Base-by-base conservation (phyloP, 148 eudicot species). In the Dianthus caryophyllus region DNA sequence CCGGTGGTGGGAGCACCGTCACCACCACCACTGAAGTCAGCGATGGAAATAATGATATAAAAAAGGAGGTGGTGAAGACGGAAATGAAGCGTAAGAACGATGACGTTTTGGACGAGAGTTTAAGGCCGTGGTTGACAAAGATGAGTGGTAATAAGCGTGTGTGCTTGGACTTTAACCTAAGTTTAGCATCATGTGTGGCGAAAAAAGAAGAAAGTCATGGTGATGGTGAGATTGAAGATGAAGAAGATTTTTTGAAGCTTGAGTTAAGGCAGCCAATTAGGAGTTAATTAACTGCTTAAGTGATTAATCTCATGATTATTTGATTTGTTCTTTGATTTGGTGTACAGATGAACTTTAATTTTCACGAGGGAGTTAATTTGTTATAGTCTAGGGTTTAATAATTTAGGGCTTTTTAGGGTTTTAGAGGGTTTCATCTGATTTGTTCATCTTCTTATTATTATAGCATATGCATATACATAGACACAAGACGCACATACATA, bases 181-280 rank as follows among this genome's bases (percentile, higher is more conserved):
- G 36, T 58, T 70, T 69, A 6, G 26, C 36, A 59, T 43, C 63
- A 6, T 75, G 71, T 65, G 36, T 41, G 4, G 56, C 0, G 47
- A 70, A 14, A 13, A 61, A 38, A 55, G 44, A 5, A 22, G 65
- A 44, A 16, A 25, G 47, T 24, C 70, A 57, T 9, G 15, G 58
- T 38, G 71, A 64, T 49, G 74, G 79, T 11, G 75, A 70, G 22
- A 65, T 70, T 1, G 71, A 75, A 44, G 55, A 41, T 21, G 65
- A 55, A 25, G 63, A 51, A n/a, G 74, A 75, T 65, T 58, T 65
- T 50, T 53, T 76, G 68, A 76, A 76, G 75, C 44, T 76, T 38
- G 75, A 66, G 43, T 71, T 71, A 36, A 51, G 79, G 12, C 67
- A 30, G 25, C 62, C 67, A 3, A 66, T 61, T 30, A 27, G 55